Evolutionary conservation across 768 basidiomycete genomes (phyloP), one percentile per base, ranked within the genome.

Genomic region (Mycena leptocephala): DNA sequence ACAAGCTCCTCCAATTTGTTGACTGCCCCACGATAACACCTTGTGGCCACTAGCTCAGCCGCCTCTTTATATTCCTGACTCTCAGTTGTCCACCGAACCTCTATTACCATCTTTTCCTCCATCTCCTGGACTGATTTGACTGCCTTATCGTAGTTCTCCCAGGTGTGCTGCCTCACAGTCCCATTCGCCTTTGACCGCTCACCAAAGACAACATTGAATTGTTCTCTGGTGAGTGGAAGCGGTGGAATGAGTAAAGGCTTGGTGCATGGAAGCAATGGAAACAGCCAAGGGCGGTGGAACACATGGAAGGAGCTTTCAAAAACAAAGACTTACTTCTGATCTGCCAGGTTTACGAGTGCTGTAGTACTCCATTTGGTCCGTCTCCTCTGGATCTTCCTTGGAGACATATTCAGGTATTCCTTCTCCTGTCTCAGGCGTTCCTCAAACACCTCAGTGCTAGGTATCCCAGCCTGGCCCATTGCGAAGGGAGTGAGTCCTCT

Each of bases 141-240:
- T 6, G 76, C 65, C 41, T 63, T 67, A 7, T 73, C 53, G 13
- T 68, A 69, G 51, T 72, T 74, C 43, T 80, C 78, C 22, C 56
- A 30, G 5, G 75, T 75, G 77, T 80, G 58, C 2, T 33, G 10
- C 7, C 28, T 9, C 0, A 11, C 22, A 0, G 33, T 59, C 6
- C 58, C 33, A 13, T 37, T 59, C 1, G 58, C 61, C 3, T 35
- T 56, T 0, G 67, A 41, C 10, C 43, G 2, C 24, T 39, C 59
- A 28, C 24, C 26, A n/a, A 7, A 67, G 39, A 2, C 72, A 63
- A 5, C 55, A 39, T 59, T 4, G 33, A 37, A n/a, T 0, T 4
- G 9, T 22, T 59, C 33, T 22, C 33, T 55, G n/a, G n/a, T 24
- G 14, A 28, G 28, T 55, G 53, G 53, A 26, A 14, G 24, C 26